Evolutionary conservation across 805 yeast genomes (phyloP), one percentile per base, ranked within the genome.

Genomic region (Maudiozyma serrabonitensis): DNA sequence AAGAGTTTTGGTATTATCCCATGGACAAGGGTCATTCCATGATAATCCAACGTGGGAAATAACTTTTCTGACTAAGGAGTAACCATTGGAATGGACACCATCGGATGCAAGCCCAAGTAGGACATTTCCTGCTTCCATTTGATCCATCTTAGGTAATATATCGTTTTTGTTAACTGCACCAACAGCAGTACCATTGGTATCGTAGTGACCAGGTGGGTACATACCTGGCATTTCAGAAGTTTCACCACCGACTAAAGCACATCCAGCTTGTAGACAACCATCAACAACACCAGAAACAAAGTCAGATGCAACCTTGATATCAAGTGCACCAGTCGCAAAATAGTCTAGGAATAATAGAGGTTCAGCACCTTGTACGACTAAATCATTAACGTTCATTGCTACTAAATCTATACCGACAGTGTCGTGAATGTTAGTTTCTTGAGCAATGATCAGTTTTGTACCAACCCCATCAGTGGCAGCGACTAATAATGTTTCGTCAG

Each of bases 391-490:
- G 65, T 90, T 95, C 99, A 93, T 93, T 52, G 98, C 99, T 46
- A 93, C 99, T 55, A 93, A 78, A 70, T 93, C 99, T 58, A 93
- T 88, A 65, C 99, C 99, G 42, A 93, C 99, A n/a, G 99, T 91
- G 66, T 88, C 81, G 65, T 95, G 98, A 50, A 85, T 86, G 59
- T 83, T 74, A 71, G 90, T 75, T 56, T 80, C 80, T 72, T 93
- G 98, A 1, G 98, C 99, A 64, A 95, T 81, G 75, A 89, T 82
- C 57, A 93, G 79, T 71, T 93, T 93, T 52, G 99, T 91, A 57
- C 99, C 99, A 51, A 93, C 98, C 70, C 99, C 99, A 70, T 93
- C 99, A 44, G 99, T 93, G 52, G 99, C 98, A 52, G 93, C 96
- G 41, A 93, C 98, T 51, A 93, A 73, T 50, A 93, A 69, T n/a